Evolutionary conservation across 192 early-diverging fungal species (phyloP).

Genomic region (Phycomyces blakesleeanus): DNA sequence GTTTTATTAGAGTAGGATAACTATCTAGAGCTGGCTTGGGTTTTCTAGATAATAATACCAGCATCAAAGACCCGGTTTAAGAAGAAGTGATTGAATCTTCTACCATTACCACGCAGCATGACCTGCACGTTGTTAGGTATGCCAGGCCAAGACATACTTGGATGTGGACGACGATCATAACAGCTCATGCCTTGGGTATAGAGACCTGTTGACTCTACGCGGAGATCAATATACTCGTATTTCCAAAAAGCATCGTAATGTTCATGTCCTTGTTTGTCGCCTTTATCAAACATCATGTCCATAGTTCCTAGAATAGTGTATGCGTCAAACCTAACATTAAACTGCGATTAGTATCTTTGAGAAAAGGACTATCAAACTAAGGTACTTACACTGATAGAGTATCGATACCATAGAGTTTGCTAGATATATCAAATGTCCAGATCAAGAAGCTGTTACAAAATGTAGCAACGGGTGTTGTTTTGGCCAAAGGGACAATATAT

Average conservation of each 20-base stretch:
- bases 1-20: background rate
- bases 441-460: constrained; percentile 14
- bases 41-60: background rate
- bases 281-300: constrained; percentile 32
- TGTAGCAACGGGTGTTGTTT: background rate
- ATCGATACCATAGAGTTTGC: constrained; percentile 19
- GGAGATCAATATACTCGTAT: constrained; percentile 38
- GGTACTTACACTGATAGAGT: constrained; percentile 21
- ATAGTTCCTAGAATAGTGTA: constrained; percentile 37
- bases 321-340: constrained; percentile 32
- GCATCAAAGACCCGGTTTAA: constrained; percentile 19
- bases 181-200: constrained; percentile 45
- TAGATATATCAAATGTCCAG: constrained; percentile 23
- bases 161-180: constrained; percentile 9
- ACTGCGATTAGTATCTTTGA: constrained; percentile 6
- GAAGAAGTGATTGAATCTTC: constrained; percentile 11
- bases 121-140: constrained; percentile 20
- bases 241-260: constrained; percentile 27
- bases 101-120: constrained; percentile 13
- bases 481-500: constrained; percentile 6
- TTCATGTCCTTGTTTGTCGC: constrained; percentile 10
- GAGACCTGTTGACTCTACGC: constrained; percentile 39
- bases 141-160: background rate
- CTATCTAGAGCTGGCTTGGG: background rate
- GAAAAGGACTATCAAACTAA: constrained; percentile 5